Conservation (phyloP, 306 rosid genomes). For the Rosa lucieae region DNA sequence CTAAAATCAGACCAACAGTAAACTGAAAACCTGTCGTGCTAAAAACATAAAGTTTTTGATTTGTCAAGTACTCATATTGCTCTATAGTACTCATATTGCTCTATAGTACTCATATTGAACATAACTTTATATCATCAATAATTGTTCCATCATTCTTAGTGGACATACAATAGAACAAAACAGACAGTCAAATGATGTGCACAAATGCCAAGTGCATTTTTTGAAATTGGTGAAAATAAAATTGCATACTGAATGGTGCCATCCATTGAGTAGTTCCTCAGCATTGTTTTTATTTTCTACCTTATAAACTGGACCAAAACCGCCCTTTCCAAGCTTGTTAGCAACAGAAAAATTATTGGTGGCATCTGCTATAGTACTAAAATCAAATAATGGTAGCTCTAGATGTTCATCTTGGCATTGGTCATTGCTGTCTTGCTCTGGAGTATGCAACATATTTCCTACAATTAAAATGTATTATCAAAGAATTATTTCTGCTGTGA, state of each 20-base stretch:
- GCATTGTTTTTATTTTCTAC: neutral
- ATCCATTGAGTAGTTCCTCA: neutral
- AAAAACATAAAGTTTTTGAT: no score
- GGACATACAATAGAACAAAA: neutral
- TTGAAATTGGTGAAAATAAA: neutral
- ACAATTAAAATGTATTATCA: neutral
- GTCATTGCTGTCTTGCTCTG: neutral
- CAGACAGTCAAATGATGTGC: neutral
- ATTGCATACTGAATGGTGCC: neutral
- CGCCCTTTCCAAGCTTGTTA: conserved; percentile 35
- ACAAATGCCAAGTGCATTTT: neutral
- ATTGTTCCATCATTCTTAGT: no score
- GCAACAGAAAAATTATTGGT: conserved; percentile 30
- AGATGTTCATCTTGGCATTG: conserved; percentile 7
- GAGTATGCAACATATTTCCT: conserved; percentile 14
- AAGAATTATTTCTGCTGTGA: neutral
- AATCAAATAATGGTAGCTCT: conserved; percentile 17
- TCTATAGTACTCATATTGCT: no score
- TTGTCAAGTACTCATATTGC: no score
- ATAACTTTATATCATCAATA: neutral
- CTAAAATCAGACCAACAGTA: neutral
- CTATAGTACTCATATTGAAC: neutral
- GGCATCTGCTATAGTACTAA: conserved; percentile 19
- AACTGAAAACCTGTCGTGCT: neutral
- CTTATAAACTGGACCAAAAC: conserved; percentile 35